A percentile compares a stretch with the other conserved stretches of the same genome.
phyloP scores from a whole-genome alignment of 2,329 filamentous ascomycete genomes.

The Colletotrichum musae region DNA sequence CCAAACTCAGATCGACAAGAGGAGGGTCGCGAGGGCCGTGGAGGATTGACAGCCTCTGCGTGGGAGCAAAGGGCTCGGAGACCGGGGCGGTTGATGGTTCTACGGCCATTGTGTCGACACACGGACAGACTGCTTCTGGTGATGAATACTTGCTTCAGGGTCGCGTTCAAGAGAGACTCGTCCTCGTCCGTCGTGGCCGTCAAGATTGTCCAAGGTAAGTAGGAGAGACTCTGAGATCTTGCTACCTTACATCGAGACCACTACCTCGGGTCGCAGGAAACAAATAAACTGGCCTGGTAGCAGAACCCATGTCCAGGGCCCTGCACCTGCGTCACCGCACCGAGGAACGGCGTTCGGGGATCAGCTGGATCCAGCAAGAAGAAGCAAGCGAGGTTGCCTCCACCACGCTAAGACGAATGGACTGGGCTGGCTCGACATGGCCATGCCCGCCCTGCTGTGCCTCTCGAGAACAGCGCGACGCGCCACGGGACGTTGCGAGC shows the following conservation, averaged over 20 bases:
- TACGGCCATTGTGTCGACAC: conserved; percentile 46
- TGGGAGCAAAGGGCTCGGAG: conserved; percentile 46
- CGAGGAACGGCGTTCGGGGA: conserved; percentile 36
- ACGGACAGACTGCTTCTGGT: not conserved
- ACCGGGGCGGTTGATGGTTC: conserved; percentile 47
- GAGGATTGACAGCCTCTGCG: conserved; percentile 70
- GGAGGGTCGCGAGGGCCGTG: conserved; percentile 78
- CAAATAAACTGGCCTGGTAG: conserved; percentile 30
- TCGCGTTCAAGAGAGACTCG: not conserved
- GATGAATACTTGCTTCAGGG: conserved; percentile 2
- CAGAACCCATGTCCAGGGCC: conserved; percentile 17
- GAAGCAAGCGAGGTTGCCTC: conserved; percentile 33
- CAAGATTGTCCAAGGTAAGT: conserved; percentile 26
- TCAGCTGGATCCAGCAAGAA: conserved; percentile 36
- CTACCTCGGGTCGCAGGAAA: conserved; percentile 23
- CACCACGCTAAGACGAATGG: conserved; percentile 2
- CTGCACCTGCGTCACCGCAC: conserved; percentile 39
- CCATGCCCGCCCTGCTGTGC: conserved; percentile 6
- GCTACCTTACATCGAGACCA: conserved; percentile 7
- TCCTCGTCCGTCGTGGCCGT: conserved; percentile 15
- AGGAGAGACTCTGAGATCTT: conserved; percentile 18
- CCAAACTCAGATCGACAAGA: conserved; percentile 79
- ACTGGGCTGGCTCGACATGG: conserved; percentile 23
- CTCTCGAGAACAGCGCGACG: conserved; percentile 14
- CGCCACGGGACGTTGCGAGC: conserved; percentile 28